Conservation (phyloP, 2,329 filamentous ascomycete species). For the Nectriaceae sp. region DNA sequence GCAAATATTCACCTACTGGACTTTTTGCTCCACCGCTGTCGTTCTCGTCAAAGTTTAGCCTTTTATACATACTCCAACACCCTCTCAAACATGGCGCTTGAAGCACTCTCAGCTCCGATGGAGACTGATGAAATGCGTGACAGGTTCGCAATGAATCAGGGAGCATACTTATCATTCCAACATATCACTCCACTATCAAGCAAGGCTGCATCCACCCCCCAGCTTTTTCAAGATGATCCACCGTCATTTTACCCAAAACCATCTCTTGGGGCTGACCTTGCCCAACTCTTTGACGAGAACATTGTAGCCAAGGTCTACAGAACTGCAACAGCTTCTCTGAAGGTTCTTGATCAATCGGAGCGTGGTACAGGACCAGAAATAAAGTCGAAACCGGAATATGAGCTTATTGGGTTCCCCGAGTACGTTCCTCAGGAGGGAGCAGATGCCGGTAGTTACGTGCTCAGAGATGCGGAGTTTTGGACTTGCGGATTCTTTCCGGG, state of each 20-base stretch:
- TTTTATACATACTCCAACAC: not conserved
- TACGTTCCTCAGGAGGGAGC: conserved; percentile 31
- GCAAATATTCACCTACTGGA: not conserved
- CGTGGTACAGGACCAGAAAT: not conserved
- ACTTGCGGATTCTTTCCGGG: conserved; percentile 46
- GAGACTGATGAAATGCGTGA: not conserved
- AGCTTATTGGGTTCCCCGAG: conserved; percentile 30
- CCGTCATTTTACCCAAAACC: not conserved
- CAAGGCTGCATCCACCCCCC: not conserved
- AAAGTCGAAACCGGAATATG: not conserved
- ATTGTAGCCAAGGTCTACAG: conserved; percentile 6
- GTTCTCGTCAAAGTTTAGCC: not conserved
- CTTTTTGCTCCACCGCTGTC: not conserved
- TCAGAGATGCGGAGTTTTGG: conserved; percentile 40
- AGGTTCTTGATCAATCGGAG: not conserved
- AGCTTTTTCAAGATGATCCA: not conserved
- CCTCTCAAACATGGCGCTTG: not conserved
- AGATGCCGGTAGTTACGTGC: conserved; percentile 26
- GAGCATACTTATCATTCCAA: not conserved
- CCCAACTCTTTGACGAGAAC: conserved; percentile 5
- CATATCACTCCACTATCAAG: not conserved
- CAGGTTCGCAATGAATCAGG: not conserved
- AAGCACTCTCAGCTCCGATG: not conserved
- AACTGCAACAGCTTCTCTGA: conserved; percentile 2
- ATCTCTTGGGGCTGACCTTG: not conserved